Percentiles rank a stretch among this genome's conserved stretches.
Evolutionary conservation across 805 yeast species (phyloP).

Genomic region (Yarrowia bubula): DNA sequence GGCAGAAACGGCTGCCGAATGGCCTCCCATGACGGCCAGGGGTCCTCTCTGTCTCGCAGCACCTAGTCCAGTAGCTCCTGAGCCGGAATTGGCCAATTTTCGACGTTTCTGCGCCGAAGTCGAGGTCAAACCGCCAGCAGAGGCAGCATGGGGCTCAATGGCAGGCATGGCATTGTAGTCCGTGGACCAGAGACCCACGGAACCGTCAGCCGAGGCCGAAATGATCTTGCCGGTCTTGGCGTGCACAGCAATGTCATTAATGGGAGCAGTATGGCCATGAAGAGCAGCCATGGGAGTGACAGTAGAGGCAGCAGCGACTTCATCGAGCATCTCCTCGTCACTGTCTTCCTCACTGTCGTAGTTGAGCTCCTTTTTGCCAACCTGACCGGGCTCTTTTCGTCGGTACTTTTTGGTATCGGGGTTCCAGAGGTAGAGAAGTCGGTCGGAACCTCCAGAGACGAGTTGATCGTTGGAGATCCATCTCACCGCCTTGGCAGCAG

Average conservation of each 20-base stretch:
- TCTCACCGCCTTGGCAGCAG: conserved; percentile 76
- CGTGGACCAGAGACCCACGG: conserved; percentile 87
- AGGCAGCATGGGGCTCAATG: conserved; percentile 43
- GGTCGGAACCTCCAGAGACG: conserved; percentile 84
- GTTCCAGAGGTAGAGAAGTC: conserved; percentile 86
- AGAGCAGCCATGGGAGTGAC: conserved; percentile 59
- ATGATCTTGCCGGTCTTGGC: conserved; percentile 57
- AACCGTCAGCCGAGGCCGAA: conserved; percentile 80
- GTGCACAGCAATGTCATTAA: conserved; percentile 70
- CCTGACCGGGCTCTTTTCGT: conserved; percentile 24
- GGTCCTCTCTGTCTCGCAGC: conserved; percentile 80
- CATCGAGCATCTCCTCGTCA: conserved; percentile 49
- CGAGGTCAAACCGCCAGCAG: conserved; percentile 43
- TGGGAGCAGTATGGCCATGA: conserved; percentile 87
- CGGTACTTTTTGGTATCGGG: conserved; percentile 44
- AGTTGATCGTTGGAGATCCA: conserved; percentile 75
- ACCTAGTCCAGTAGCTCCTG: conserved; percentile 55
- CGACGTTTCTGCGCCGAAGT: conserved; percentile 87
- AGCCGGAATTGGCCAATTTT: conserved; percentile 52
- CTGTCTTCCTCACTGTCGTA: conserved; percentile 32
- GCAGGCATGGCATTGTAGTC: conserved; percentile 77
- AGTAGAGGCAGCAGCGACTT: conserved; percentile 49
- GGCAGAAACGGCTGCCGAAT: conserved; percentile 82
- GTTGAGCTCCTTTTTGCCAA: conserved; percentile 26
- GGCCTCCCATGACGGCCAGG: conserved; percentile 73